Conservation (phyloP, 2,329 filamentous ascomycete genomes). For the Chaetomium sp. region DNA sequence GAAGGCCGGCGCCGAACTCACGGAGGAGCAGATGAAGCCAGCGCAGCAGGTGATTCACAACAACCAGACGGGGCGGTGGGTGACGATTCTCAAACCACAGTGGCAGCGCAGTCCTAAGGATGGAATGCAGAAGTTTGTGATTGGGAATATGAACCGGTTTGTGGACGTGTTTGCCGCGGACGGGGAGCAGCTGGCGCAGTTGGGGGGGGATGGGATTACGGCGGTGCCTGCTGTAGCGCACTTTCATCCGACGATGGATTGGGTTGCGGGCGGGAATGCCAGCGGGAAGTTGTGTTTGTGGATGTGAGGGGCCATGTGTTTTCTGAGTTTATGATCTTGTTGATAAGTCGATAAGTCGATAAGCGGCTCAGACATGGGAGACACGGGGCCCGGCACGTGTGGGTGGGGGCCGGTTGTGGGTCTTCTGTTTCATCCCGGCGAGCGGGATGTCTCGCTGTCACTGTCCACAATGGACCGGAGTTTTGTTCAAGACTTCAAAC, state of each 20-base stretch:
- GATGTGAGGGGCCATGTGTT: conserved; percentile 49
- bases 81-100: conserved; percentile 74
- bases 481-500: too few relatives aligned
- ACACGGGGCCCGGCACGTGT: too few relatives aligned
- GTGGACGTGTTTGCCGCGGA: conserved; percentile 81
- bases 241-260: conserved; percentile 81
- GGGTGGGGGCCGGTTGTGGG: too few relatives aligned
- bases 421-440: too few relatives aligned
- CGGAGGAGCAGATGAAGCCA: conserved; percentile 60
- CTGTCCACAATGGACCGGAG: too few relatives aligned
- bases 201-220: conserved; percentile 83
- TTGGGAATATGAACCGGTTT: conserved; percentile 97
- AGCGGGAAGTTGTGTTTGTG: conserved; percentile 91
- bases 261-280: conserved; percentile 86
- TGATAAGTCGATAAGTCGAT: too few relatives aligned
- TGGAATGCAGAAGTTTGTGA: conserved; percentile 77
- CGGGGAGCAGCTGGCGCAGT: conserved; percentile 81
- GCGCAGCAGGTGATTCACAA: conserved; percentile 70
- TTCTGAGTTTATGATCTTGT: too few relatives aligned
- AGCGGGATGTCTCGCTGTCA: too few relatives aligned
- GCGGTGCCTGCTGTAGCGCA: conserved; percentile 90
- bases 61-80: conserved; percentile 92
- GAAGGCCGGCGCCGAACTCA: conserved; percentile 52
- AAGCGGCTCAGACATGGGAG: too few relatives aligned
- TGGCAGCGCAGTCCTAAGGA: conserved; percentile 80